Base-by-base conservation (phyloP, 208 protist genomes). In the Trypanosoma scelopori region DNA sequence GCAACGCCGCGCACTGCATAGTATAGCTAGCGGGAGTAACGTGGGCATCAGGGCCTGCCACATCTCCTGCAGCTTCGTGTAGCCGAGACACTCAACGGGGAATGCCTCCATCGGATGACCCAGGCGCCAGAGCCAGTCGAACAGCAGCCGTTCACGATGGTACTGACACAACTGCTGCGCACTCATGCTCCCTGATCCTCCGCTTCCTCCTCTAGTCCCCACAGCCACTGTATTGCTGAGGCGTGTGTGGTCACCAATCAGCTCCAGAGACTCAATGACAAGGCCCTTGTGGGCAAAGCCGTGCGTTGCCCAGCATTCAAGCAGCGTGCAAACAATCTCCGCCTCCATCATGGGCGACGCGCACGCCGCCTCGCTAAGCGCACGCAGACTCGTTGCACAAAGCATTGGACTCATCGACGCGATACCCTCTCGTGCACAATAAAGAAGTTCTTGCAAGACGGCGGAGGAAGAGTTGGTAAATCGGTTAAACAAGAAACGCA, bases 231-330 rank as follows among this genome's bases (percentile, higher is more conserved):
- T 43, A 58, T 45, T 45, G 20, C 50, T 7, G 37, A 58, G 0
- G 1, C 49, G 1, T 49, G 57, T 47, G 32, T 58, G 50, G 3
- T 49, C 41, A 0, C 76, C 74, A 39, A 93, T 77, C 9, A 76
- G 68, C 32, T 71, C 45, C 53, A 93, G 58, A 49, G 79, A 91
- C 63, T 91, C 75, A 41, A 81, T 42, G 42, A 91, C 30, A 20
- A 85, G 69, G 11, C 50, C 43, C 16, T 65, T 79, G 32, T 81
- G 78, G 7, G 56, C 56, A 65, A 91, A 93, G 12, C 76, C 80
- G 12, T 71, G 84, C 22, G 71, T 91, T 7, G 87, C 76, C 82
- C 81, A 89, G 67, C 78, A 89, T 63, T 93, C 87, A 1, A 93
- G 70, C 35, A 91, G 71, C n/a, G 79, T 84, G 65, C 81, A 87